These are phyloP conservation scores for Ricinus communis DNA, from an alignment of 345 rosid species.

Conservation along the genomic window DNA sequence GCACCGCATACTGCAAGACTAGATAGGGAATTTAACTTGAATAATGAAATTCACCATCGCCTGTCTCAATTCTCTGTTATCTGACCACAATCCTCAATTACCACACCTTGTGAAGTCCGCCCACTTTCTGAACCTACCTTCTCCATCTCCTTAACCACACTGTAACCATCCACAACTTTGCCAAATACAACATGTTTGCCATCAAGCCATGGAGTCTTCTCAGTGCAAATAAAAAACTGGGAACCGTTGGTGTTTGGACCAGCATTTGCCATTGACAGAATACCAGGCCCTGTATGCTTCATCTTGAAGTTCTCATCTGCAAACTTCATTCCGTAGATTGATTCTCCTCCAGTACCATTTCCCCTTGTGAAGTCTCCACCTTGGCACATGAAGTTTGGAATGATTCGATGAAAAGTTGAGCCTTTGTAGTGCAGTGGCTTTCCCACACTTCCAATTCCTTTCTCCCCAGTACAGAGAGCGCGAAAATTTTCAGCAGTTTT, in stretches of 20 bases:
- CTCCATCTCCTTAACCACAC: constrained; percentile 70
- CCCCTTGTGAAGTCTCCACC: constrained; percentile 84
- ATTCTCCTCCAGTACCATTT: constrained; percentile 88
- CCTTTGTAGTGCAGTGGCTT: constrained; percentile 77
- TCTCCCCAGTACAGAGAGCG: constrained; percentile 82
- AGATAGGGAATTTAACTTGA: too few species aligned
- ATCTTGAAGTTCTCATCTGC: constrained; percentile 76
- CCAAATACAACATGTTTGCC: constrained; percentile 91
- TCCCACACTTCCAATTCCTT: constrained; percentile 58
- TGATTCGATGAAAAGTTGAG: constrained; percentile 77
- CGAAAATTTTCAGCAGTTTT: constrained; percentile 77
- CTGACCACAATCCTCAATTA: constrained; percentile 74
- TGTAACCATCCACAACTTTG: constrained; percentile 76
- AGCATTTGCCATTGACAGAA: constrained; percentile 79
- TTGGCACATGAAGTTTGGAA: constrained; percentile 89
- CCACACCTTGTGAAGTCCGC: constrained; percentile 46
- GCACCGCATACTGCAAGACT: too few species aligned
- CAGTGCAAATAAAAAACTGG: constrained; percentile 89
- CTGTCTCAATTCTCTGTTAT: constrained; percentile 40
- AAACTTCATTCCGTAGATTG: constrained; percentile 69
- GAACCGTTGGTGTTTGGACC: constrained; percentile 78
- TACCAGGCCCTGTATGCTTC: constrained; percentile 69
- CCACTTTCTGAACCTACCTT: constrained; percentile 58
- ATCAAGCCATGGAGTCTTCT: constrained; percentile 74
- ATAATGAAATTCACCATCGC: too few species aligned